phyloP scores from a whole-genome alignment of 208 protist genomes.

The Trypanosoma boissoni region DNA sequence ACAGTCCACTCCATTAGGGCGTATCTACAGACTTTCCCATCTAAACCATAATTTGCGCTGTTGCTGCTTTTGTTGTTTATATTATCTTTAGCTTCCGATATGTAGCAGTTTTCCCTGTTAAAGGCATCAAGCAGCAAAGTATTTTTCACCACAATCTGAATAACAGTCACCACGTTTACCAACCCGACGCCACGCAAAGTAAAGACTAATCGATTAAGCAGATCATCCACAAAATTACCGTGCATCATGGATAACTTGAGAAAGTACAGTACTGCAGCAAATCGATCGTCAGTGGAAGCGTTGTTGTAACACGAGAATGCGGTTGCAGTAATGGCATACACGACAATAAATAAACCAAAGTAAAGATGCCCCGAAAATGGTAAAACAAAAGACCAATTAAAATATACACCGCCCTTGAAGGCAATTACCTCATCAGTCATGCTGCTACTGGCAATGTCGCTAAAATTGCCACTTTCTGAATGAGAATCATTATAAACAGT shows the following conservation, averaged over 20 bases:
- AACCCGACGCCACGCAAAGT: conserved; percentile 16
- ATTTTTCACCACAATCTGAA: conserved; percentile 17
- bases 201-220: conserved; percentile 18
- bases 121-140: background rate
- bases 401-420: background rate
- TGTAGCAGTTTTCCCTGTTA: background rate
- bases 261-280: background rate
- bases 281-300: no score
- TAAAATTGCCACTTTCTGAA: background rate
- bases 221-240: conserved; percentile 9
- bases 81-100: background rate
- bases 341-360: conserved; percentile 2
- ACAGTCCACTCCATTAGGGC: conserved; percentile 2
- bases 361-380: conserved; percentile 6
- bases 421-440: background rate
- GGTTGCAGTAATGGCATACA: conserved; percentile 9
- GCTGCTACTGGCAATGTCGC: conserved; percentile 1
- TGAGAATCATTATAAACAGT: no score
- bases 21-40: background rate
- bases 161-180: conserved; percentile 9
- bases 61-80: no score
- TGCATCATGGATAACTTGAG: background rate
- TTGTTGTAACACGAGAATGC: no score
- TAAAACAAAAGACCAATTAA: conserved; percentile 21
- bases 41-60: no score